Percentiles rank a stretch among this genome's conserved stretches.
phyloP scores from a whole-genome alignment of 345 rosid genomes.

The Odontarrhena argentea region DNA sequence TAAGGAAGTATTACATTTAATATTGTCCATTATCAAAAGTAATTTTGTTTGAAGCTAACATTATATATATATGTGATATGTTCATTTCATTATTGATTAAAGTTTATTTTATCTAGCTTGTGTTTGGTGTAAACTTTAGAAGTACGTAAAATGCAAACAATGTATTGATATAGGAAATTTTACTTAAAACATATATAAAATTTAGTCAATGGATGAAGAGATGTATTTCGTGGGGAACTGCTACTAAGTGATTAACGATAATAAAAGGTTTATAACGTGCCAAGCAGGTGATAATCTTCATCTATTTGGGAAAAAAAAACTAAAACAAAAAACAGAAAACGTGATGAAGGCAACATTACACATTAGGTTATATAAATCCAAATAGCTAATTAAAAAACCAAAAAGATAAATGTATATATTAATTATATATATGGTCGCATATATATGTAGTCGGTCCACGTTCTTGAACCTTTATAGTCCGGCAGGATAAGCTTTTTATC shows the following conservation, averaged over 20 bases:
- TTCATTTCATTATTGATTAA: neutral
- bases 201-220: slow-evolving; percentile 26
- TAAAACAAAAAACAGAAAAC: slow-evolving; percentile 34
- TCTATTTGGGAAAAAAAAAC: neutral
- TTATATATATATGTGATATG: no score
- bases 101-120: neutral
- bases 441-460: slow-evolving; percentile 26
- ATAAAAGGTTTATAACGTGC: slow-evolving; percentile 36
- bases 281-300: slow-evolving; percentile 32
- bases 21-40: neutral
- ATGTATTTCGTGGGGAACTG: slow-evolving; percentile 42
- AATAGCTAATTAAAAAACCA: slow-evolving; percentile 14
- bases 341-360: slow-evolving; percentile 42
- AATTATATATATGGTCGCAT: neutral
- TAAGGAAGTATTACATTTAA: neutral
- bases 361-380: neutral
- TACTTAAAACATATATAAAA: neutral
- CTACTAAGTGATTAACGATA: slow-evolving; percentile 32
- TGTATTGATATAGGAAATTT: slow-evolving; percentile 6
- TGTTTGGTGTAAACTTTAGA: neutral
- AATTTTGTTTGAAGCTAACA: neutral
- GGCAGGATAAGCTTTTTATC: slow-evolving; percentile 23
- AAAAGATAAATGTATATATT: slow-evolving; percentile 10
- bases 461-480: slow-evolving; percentile 34
- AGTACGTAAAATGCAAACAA: neutral